Percentiles rank a stretch among this genome's conserved stretches.
Conservation (phyloP, 148 eudicot genomes). For the Polygonum aviculare region DNA sequence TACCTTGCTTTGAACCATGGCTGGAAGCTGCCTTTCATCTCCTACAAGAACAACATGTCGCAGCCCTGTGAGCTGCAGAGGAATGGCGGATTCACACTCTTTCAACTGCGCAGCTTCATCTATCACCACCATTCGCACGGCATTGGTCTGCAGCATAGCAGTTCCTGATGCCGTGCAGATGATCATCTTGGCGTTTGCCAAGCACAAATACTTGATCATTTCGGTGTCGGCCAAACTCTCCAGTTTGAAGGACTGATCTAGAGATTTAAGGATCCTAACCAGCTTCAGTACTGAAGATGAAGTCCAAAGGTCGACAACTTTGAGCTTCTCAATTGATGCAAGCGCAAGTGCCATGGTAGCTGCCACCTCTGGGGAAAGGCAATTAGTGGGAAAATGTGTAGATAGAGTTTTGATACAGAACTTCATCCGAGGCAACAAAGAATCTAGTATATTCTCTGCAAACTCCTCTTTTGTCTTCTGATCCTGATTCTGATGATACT, state of each 20-base stretch:
- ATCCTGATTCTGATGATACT: neutral
- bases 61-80: constrained; percentile 47
- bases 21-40: constrained; percentile 61
- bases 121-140: constrained; percentile 41
- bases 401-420: constrained; percentile 21
- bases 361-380: constrained; percentile 18
- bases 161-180: constrained; percentile 70
- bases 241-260: constrained; percentile 14
- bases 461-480: constrained; percentile 17
- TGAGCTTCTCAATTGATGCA: neutral
- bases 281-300: constrained; percentile 19
- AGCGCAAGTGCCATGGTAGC: neutral
- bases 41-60: constrained; percentile 49
- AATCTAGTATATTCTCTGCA: constrained; percentile 16
- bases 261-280: constrained; percentile 21
- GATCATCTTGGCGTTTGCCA: constrained; percentile 33
- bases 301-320: neutral
- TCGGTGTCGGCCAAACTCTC: constrained; percentile 6
- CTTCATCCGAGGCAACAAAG: constrained; percentile 9
- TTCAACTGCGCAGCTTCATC: constrained; percentile 82
- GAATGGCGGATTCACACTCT: constrained; percentile 65
- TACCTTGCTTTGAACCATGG: constrained; percentile 35
- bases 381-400: constrained; percentile 41
- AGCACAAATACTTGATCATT: constrained; percentile 28
- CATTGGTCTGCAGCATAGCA: constrained; percentile 25